Evolutionary conservation across 352 stramenopile genomes (phyloP).

Genomic region (Globisporangium heterothallicum): DNA sequence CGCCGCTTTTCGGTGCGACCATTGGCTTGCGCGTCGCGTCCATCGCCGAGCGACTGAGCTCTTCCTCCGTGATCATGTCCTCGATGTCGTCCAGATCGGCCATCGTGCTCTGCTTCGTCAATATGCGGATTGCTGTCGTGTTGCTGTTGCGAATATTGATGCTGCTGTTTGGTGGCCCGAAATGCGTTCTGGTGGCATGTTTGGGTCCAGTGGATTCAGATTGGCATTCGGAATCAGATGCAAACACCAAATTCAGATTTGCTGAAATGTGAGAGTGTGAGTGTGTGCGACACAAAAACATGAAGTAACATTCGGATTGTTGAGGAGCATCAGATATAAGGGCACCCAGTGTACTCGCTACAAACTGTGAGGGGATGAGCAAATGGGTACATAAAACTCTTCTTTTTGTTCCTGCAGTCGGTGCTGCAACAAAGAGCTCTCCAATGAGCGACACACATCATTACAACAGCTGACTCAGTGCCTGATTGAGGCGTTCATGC

Average conservation of each 20-base stretch:
- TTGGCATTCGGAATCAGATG: slow-evolving; percentile 7
- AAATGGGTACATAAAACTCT: too few species aligned
- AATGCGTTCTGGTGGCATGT: background rate
- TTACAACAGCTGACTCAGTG: too few species aligned
- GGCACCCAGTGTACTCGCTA: too few species aligned
- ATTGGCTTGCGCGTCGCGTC: slow-evolving; percentile 43
- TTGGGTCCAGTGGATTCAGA: too few species aligned
- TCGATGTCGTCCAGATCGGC: slow-evolving; percentile 67
- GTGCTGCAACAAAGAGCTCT: too few species aligned
- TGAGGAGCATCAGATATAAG: too few species aligned
- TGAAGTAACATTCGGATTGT: too few species aligned
- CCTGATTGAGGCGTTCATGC: background rate
- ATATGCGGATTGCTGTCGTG: background rate
- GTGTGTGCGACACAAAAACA: background rate
- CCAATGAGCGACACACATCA: too few species aligned
- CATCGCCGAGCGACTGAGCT: slow-evolving; percentile 47
- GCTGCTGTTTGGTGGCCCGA: background rate
- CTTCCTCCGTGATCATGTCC: slow-evolving; percentile 74
- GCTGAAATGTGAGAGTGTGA: too few species aligned
- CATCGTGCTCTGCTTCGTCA: slow-evolving; percentile 3
- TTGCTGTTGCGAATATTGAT: background rate
- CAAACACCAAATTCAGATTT: slow-evolving; percentile 3
- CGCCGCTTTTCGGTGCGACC: slow-evolving; percentile 55
- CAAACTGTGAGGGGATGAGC: too few species aligned
- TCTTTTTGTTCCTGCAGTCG: too few species aligned